These are phyloP conservation scores for Colletotrichum chlorophyti DNA, from an alignment of 2,329 filamentous ascomycete genomes.

Conservation along the genomic window DNA sequence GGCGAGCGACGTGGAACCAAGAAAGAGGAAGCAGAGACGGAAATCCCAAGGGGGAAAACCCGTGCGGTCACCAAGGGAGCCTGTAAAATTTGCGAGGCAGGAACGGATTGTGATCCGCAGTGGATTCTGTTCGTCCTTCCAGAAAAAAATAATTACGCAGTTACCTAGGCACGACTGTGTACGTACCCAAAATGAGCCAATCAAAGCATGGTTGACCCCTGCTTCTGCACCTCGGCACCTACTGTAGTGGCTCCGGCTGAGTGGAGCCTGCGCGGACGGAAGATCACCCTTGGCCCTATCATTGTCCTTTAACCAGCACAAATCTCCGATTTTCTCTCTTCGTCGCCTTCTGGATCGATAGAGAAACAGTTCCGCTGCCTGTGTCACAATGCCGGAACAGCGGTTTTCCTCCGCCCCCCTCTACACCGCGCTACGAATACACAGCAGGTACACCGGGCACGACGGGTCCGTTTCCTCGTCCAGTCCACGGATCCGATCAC, in stretches of 20 bases:
- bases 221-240: conserved; percentile 10
- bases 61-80: no score
- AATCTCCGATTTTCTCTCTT: conserved; percentile 5
- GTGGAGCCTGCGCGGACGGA: conserved; percentile 11
- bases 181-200: background rate
- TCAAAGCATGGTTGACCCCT: background rate
- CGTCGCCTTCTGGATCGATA: no score
- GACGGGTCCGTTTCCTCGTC: background rate
- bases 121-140: no score
- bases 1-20: background rate
- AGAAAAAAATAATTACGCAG: no score
- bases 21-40: background rate
- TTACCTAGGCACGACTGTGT: no score
- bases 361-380: background rate
- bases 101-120: background rate
- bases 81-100: conserved; percentile 2
- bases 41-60: no score
- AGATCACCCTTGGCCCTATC: conserved; percentile 17
- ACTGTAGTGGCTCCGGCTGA: no score
- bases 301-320: background rate
- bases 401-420: conserved; percentile 11
- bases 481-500: conserved; percentile 10
- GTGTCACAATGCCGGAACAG: background rate
- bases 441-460: no score
- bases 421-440: no score